phyloP scores from a whole-genome alignment of 2,329 filamentous ascomycete species.

The Penicillium sp. region DNA sequence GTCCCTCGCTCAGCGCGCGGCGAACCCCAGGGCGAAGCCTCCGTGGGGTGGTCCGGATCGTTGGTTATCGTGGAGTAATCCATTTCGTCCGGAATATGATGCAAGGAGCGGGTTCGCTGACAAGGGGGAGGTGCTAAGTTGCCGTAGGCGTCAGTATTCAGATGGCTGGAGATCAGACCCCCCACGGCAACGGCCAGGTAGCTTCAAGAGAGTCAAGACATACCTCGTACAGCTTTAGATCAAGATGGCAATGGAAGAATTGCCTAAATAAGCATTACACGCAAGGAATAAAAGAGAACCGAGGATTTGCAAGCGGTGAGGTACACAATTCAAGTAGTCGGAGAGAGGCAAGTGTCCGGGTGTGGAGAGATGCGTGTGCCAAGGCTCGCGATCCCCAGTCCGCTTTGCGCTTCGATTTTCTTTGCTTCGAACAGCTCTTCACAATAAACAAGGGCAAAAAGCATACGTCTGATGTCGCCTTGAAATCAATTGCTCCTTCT shows the following conservation, averaged over 20 bases:
- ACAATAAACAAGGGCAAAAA: background rate
- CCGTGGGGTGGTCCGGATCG: constrained; percentile 60
- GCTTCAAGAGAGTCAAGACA: constrained; percentile 10
- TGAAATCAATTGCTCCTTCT: background rate
- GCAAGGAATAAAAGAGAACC: constrained; percentile 1
- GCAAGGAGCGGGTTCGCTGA: constrained; percentile 18
- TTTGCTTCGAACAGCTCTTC: constrained; percentile 1
- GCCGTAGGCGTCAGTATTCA: constrained; percentile 27
- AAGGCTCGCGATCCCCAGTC: constrained; percentile 18
- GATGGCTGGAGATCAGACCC: constrained; percentile 18
- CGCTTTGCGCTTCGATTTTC: constrained; percentile 19
- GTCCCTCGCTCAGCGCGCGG: constrained; percentile 53
- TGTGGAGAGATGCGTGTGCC: constrained; percentile 24
- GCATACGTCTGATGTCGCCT: constrained; percentile 4
- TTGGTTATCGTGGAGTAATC: constrained; percentile 64
- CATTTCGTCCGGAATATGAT: constrained; percentile 48
- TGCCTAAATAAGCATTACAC: constrained; percentile 11
- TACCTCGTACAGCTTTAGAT: constrained; percentile 20
- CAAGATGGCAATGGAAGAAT: background rate
- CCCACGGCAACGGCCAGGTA: constrained; percentile 21
- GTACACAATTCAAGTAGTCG: background rate
- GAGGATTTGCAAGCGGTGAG: constrained; percentile 1
- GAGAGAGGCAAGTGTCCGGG: constrained; percentile 6
- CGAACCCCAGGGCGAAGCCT: constrained; percentile 65
- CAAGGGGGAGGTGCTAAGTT: constrained; percentile 22